Conservation (phyloP, 345 rosid genomes). For the Corchorus olitorius region DNA sequence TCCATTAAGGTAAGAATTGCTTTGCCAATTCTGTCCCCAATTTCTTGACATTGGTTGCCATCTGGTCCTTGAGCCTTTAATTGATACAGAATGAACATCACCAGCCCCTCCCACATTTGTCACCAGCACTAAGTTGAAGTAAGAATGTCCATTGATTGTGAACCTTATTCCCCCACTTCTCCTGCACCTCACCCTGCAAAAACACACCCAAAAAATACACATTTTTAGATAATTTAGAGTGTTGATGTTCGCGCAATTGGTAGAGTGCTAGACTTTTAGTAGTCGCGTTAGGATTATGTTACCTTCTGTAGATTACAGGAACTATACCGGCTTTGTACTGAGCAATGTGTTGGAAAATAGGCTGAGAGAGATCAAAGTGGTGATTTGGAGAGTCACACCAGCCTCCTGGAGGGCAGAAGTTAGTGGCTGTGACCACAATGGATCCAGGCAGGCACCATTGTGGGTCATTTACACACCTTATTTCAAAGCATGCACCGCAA, state of each 20-base stretch:
- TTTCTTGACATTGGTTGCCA: constrained; percentile 79
- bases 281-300: not conserved
- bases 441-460: constrained; percentile 72
- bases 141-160: constrained; percentile 75
- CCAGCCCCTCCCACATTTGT: constrained; percentile 86
- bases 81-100: constrained; percentile 58
- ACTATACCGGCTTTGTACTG: constrained; percentile 68
- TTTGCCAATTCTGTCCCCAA: constrained; percentile 94
- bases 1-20: constrained; percentile 74
- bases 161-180: constrained; percentile 76
- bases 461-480: constrained; percentile 66
- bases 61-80: constrained; percentile 61
- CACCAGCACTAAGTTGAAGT: constrained; percentile 68
- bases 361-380: constrained; percentile 84
- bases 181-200: constrained; percentile 60
- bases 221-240: not conserved
- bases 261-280: too few species aligned
- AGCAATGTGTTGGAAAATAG: constrained; percentile 67
- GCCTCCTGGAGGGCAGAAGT: constrained; percentile 90
- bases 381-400: constrained; percentile 79
- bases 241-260: too few species aligned
- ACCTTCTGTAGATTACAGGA: constrained; percentile 81
- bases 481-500: constrained; percentile 69
- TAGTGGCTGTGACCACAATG: constrained; percentile 76
- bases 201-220: not conserved